Evolutionary conservation across 179 eudicot species (phyloP).

Genomic region (Camellia oleifera): DNA sequence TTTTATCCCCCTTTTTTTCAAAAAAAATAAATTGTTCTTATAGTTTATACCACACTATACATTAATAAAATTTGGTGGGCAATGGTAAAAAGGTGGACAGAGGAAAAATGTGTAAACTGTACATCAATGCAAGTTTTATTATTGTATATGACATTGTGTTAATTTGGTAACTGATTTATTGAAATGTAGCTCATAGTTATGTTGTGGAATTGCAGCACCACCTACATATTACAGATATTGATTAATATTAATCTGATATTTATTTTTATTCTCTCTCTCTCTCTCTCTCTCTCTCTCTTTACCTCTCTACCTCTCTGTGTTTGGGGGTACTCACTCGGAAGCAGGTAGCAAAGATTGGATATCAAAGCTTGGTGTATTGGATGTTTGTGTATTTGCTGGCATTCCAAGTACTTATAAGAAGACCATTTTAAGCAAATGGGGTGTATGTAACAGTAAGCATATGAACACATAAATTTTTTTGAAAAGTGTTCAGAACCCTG

Average conservation of each 20-base stretch:
- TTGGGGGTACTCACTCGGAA: not conserved
- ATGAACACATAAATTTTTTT: not conserved
- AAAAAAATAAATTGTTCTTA: no score
- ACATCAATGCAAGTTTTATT: no score
- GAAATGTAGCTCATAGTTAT: not conserved
- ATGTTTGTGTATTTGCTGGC: constrained; percentile 43
- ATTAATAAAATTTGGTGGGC: not conserved
- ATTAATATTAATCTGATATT: not conserved
- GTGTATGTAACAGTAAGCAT: not conserved
- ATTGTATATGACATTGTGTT: no score
- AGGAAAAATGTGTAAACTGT: not conserved
- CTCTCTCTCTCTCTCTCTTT: not conserved
- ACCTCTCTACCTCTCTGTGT: not conserved
- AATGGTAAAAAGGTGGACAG: constrained; percentile 6
- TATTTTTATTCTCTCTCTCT: not conserved
- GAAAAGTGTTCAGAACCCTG: not conserved
- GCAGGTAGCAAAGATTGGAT: no score
- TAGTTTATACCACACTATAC: no score
- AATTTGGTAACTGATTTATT: not conserved
- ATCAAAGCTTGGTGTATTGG: constrained; percentile 40
- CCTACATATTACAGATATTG: not conserved
- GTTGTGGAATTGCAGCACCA: not conserved
- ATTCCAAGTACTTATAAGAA: constrained; percentile 26
- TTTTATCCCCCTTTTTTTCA: not conserved
- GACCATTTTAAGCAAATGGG: constrained; percentile 11